phyloP scores from a whole-genome alignment of 2,329 filamentous ascomycete species.

The Colletotrichum trifolii region DNA sequence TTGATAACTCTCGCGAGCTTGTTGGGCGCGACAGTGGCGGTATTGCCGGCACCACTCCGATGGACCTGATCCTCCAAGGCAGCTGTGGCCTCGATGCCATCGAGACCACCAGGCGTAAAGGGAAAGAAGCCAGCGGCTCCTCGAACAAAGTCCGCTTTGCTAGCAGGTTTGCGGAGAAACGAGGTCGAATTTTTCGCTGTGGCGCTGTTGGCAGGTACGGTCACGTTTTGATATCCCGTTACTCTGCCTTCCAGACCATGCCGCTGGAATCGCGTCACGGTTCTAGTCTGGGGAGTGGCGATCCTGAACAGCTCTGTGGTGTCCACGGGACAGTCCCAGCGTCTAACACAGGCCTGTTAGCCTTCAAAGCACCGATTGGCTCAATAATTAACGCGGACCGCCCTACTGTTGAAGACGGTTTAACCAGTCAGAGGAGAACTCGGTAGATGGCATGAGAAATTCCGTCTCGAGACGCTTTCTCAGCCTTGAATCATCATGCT shows the following conservation, averaged over 20 bases:
- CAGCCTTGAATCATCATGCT: constrained; percentile 69
- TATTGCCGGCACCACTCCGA: constrained; percentile 49
- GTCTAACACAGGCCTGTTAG: constrained; percentile 40
- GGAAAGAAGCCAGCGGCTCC: constrained; percentile 95
- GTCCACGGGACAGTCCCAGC: constrained; percentile 85
- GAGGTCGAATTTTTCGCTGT: constrained; percentile 97
- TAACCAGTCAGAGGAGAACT: constrained; percentile 87
- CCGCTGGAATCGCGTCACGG: constrained; percentile 90
- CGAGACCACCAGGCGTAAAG: constrained; percentile 90
- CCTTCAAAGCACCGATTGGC: not conserved
- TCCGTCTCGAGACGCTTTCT: constrained; percentile 79
- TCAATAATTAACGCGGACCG: not conserved
- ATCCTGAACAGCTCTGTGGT: constrained; percentile 87
- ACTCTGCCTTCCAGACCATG: constrained; percentile 93
- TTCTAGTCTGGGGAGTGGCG: constrained; percentile 91
- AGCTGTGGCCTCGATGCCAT: constrained; percentile 86
- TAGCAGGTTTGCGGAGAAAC: constrained; percentile 84
- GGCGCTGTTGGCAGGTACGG: constrained; percentile 86
- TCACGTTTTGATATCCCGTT: constrained; percentile 93
- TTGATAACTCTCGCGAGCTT: constrained; percentile 89
- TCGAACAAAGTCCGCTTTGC: constrained; percentile 88
- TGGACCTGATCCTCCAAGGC: constrained; percentile 82
- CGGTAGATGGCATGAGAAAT: constrained; percentile 81
- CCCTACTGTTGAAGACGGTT: constrained; percentile 83
- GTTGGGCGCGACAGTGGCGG: constrained; percentile 56